Evolutionary conservation across 2,329 filamentous ascomycete species (phyloP).

Genomic region (Dactylellina haptotyla): DNA sequence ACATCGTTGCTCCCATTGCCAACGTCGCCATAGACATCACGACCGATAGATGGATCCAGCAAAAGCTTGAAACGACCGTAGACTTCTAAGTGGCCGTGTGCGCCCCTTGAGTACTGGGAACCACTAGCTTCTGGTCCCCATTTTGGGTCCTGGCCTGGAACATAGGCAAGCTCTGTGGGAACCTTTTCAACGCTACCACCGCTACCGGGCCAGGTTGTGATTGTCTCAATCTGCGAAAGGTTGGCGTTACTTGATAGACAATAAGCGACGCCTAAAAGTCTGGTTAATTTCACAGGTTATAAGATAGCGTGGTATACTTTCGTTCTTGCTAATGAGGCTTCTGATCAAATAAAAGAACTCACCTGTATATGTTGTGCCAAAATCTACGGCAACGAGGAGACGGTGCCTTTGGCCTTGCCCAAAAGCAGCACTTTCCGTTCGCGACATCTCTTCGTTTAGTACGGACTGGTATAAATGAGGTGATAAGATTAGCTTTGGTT

Average conservation of each 20-base stretch:
- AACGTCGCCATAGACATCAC: conserved; percentile 3
- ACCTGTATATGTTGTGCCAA: conserved; percentile 36
- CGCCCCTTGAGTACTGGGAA: conserved; percentile 1
- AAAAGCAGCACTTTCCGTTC: not conserved
- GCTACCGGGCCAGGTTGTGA: conserved; percentile 26
- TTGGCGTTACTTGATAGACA: conserved; percentile 14
- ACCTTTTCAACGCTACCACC: conserved; percentile 22
- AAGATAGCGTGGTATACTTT: too few species aligned
- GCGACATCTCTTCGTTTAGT: not conserved
- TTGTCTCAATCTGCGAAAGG: conserved; percentile 22
- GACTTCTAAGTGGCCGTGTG: not conserved
- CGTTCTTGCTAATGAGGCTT: not conserved
- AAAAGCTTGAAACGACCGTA: conserved; percentile 37
- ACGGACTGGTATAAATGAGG: too few species aligned
- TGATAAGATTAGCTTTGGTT: too few species aligned
- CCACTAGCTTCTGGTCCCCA: conserved; percentile 30
- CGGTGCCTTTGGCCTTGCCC: not conserved
- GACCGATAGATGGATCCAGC: conserved; percentile 6
- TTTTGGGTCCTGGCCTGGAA: conserved; percentile 2
- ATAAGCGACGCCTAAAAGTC: conserved; percentile 23
- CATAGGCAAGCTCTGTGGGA: conserved; percentile 27
- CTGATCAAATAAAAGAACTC: not conserved
- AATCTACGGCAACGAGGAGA: conserved; percentile 26
- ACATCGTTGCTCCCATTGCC: not conserved
- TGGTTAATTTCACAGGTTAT: too few species aligned